phyloP scores from a whole-genome alignment of 2,329 filamentous ascomycete species.

The Aspergillus phoenicis region DNA sequence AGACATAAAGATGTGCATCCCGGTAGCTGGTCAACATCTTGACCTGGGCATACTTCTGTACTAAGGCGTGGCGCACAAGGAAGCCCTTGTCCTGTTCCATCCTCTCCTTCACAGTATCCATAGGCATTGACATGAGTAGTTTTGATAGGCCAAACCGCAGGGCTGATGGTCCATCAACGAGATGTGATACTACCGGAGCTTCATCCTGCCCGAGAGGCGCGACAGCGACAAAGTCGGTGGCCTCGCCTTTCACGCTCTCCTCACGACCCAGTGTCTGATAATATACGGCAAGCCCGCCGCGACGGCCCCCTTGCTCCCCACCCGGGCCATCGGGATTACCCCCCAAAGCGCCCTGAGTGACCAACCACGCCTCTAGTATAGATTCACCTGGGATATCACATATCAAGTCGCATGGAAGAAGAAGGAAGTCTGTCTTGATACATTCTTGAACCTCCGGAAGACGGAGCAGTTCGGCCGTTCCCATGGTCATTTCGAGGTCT shows the following conservation, averaged over 20 bases:
- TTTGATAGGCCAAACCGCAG: constrained; percentile 71
- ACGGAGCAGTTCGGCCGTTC: constrained; percentile 84
- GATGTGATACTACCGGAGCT: constrained; percentile 57
- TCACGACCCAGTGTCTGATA: constrained; percentile 78
- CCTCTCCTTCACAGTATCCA: constrained; percentile 83
- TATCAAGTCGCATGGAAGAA: constrained; percentile 90
- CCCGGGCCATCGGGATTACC: constrained; percentile 54
- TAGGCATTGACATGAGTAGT: constrained; percentile 82
- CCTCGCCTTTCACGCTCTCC: constrained; percentile 79
- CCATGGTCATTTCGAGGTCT: constrained; percentile 77
- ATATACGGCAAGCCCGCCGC: constrained; percentile 85
- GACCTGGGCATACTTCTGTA: constrained; percentile 73
- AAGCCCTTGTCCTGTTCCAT: constrained; percentile 69
- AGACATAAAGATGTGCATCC: constrained; percentile 92
- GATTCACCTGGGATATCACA: constrained; percentile 84
- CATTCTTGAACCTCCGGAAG: constrained; percentile 77
- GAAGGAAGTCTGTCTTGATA: constrained; percentile 82
- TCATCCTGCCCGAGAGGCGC: constrained; percentile 62
- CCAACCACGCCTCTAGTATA: constrained; percentile 89
- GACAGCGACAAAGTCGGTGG: constrained; percentile 88
- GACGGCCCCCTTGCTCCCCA: constrained; percentile 61
- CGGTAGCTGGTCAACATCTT: constrained; percentile 82
- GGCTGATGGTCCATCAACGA: constrained; percentile 57
- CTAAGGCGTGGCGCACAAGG: constrained; percentile 73
- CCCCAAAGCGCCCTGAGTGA: constrained; percentile 71